Percentiles rank a stretch among this genome's conserved stretches.
phyloP scores from a whole-genome alignment of 2,329 filamentous ascomycete species.

The Aspergillus arachidicola region DNA sequence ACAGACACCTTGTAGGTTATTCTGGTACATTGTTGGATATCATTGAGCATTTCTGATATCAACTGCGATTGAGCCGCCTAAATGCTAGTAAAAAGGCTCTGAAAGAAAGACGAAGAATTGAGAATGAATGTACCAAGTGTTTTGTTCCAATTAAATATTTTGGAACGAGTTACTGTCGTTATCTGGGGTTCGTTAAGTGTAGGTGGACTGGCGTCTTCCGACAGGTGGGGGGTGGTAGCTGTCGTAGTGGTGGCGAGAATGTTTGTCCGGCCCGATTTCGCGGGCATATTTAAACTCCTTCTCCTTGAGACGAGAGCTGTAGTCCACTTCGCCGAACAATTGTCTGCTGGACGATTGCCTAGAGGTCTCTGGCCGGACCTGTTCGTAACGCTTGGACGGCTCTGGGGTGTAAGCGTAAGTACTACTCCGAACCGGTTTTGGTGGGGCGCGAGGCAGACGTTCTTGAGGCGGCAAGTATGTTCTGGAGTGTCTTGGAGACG shows the following conservation, averaged over 20 bases:
- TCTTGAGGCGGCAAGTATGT: conserved; percentile 32
- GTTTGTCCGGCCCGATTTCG: conserved; percentile 26
- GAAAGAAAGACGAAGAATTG: conserved; percentile 10
- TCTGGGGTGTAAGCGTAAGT: conserved; percentile 32
- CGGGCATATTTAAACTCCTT: conserved; percentile 34
- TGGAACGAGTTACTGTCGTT: conserved; percentile 22
- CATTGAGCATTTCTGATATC: background rate
- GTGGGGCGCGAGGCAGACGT: conserved; percentile 25
- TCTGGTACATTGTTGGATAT: background rate
- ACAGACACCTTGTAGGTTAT: background rate
- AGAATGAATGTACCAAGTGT: background rate
- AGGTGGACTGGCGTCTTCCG: conserved; percentile 31
- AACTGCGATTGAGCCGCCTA: conserved; percentile 2
- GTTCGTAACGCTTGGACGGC: conserved; percentile 25
- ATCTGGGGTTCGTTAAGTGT: conserved; percentile 20
- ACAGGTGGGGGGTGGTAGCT: conserved; percentile 20
- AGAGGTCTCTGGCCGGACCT: conserved; percentile 23
- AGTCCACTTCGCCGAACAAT: conserved; percentile 28
- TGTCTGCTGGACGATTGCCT: conserved; percentile 16
- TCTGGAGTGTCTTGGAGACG: conserved; percentile 29
- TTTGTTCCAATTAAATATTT: conserved; percentile 3
- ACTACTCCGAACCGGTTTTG: conserved; percentile 31
- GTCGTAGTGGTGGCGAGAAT: conserved; percentile 23
- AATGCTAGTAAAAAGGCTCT: conserved; percentile 6
- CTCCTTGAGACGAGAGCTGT: conserved; percentile 22